phyloP scores from a whole-genome alignment of 208 protist genomes.

The Novymonas esmeraldas region DNA sequence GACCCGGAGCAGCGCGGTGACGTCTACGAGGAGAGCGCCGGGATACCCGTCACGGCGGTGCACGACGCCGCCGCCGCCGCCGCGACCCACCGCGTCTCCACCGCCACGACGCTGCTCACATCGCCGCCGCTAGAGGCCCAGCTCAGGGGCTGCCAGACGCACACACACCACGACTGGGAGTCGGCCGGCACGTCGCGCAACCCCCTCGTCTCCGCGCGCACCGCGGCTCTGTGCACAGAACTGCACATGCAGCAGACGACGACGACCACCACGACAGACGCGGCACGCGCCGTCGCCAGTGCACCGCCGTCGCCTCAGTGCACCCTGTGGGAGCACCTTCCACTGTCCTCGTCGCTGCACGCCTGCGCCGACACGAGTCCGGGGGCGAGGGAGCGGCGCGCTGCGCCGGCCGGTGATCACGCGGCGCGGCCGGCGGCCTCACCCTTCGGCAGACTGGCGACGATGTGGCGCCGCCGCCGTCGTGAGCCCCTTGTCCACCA shows the following conservation, averaged over 20 bases:
- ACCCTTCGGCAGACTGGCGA: neutral
- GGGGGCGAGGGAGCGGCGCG: neutral
- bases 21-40: neutral
- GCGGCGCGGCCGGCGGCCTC: neutral
- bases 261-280: neutral
- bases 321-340: conserved; percentile 18
- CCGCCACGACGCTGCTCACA: neutral
- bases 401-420: neutral
- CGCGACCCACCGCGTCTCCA: too few relatives aligned
- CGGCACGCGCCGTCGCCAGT: neutral
- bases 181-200: conserved; percentile 3
- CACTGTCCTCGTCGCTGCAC: conserved; percentile 1
- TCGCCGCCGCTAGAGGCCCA: neutral
- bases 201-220: neutral
- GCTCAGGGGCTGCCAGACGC: neutral
- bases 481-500: too few relatives aligned
- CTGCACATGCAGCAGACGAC: neutral
- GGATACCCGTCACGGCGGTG: too few relatives aligned
- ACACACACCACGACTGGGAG: neutral
- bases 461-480: neutral
- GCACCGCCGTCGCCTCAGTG: neutral
- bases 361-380: neutral
- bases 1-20: neutral
- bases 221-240: neutral
- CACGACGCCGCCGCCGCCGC: too few relatives aligned